phyloP scores from a whole-genome alignment of 2,329 filamentous ascomycete genomes.

The Verticillium alfalfae region DNA sequence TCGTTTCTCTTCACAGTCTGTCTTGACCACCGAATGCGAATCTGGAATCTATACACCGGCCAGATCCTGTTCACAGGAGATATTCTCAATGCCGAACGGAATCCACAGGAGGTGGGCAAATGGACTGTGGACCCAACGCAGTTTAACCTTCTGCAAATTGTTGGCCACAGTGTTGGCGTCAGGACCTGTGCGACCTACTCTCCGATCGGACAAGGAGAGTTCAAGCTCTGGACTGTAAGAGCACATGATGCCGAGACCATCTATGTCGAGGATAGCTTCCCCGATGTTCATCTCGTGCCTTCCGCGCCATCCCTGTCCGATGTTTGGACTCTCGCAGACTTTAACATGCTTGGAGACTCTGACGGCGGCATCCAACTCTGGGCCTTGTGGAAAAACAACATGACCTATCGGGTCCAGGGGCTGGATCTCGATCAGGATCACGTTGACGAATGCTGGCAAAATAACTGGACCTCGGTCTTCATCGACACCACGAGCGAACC shows the following conservation, averaged over 20 bases:
- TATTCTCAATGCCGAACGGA: slow-evolving; percentile 62
- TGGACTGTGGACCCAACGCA: slow-evolving; percentile 77
- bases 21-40: slow-evolving; percentile 80
- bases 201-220: slow-evolving; percentile 79
- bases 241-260: slow-evolving; percentile 60
- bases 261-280: slow-evolving; percentile 67
- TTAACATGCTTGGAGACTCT: slow-evolving; percentile 53
- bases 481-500: slow-evolving; percentile 51
- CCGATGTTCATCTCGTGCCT: slow-evolving; percentile 57
- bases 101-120: slow-evolving; percentile 64
- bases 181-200: slow-evolving; percentile 74
- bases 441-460: slow-evolving; percentile 55
- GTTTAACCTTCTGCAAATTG: slow-evolving; percentile 67
- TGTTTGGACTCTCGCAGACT: slow-evolving; percentile 77
- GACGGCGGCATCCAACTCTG: slow-evolving; percentile 59
- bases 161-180: slow-evolving; percentile 50
- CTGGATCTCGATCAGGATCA: slow-evolving; percentile 67
- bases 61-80: slow-evolving; percentile 73
- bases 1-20: slow-evolving; percentile 72
- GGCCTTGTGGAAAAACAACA: slow-evolving; percentile 82
- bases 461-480: slow-evolving; percentile 65
- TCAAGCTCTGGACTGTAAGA: slow-evolving; percentile 85
- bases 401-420: slow-evolving; percentile 68
- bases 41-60: slow-evolving; percentile 84
- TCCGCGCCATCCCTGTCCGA: slow-evolving; percentile 65